A percentile compares a stretch with the other conserved stretches of the same genome.
Conservation (phyloP, 129 eudicot genomes). For the Tagetes erecta region DNA sequence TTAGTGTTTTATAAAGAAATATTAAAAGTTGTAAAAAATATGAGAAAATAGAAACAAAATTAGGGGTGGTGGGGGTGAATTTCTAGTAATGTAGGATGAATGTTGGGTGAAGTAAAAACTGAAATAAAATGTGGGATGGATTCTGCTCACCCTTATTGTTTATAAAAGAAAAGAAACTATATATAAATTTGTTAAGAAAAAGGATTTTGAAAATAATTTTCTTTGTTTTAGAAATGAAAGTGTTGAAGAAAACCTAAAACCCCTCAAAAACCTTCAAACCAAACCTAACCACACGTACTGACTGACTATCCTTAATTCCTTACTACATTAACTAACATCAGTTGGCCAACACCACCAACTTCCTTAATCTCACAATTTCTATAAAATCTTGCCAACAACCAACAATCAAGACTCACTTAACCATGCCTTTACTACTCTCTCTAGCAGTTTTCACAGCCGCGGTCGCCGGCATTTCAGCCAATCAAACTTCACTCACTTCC, state of each 20-base stretch:
- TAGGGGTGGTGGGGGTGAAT: too few relatives aligned
- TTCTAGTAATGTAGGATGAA: too few relatives aligned
- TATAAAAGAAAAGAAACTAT: too few relatives aligned
- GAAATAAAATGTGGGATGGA: too few relatives aligned
- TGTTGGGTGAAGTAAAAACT: too few relatives aligned
- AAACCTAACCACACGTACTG: conserved; percentile 37
- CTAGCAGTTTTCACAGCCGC: conserved; percentile 4
- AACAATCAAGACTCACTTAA: neutral
- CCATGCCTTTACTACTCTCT: conserved; percentile 18
- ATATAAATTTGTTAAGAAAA: too few relatives aligned
- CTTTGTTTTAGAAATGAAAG: too few relatives aligned
- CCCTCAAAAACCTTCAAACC: conserved; percentile 23
- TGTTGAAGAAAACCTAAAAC: neutral
- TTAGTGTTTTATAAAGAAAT: too few relatives aligned
- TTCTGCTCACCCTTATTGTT: too few relatives aligned
- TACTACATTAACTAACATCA: conserved; percentile 29
- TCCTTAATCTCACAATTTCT: conserved; percentile 13
- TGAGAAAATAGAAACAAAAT: too few relatives aligned
- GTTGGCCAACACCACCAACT: conserved; percentile 70
- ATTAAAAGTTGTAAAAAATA: too few relatives aligned
- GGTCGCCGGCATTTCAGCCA: conserved; percentile 7
- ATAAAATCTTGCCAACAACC: conserved; percentile 8
- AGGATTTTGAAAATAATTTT: too few relatives aligned
- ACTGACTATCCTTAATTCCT: conserved; percentile 8
- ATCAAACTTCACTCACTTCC: conserved; percentile 24